Evolutionary conservation across 768 basidiomycete species (phyloP).

Genomic region (Russula olivacea): DNA sequence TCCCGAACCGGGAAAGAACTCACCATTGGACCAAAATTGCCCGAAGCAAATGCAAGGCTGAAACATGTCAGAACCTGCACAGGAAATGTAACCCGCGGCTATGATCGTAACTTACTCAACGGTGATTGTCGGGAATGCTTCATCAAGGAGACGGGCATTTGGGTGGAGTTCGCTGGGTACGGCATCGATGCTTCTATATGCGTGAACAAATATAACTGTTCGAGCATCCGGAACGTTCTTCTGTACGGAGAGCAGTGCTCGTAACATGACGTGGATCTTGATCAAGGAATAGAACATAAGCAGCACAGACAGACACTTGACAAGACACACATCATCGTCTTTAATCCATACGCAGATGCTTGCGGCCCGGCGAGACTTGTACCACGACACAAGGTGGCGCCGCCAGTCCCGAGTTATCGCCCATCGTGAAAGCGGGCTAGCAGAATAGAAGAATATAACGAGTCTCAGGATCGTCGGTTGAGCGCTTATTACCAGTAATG

Average conservation of each 20-base stretch:
- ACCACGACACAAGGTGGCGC: constrained; percentile 13
- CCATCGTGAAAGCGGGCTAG: constrained; percentile 16
- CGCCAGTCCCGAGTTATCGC: constrained; percentile 2
- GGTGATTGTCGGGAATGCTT: constrained; percentile 25
- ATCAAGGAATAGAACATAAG: neutral
- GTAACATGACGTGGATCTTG: constrained; percentile 24
- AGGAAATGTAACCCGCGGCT: neutral
- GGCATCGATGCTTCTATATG: constrained; percentile 16
- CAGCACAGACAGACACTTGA: neutral
- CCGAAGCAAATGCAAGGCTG: constrained; percentile 22
- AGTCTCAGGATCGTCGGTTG: constrained; percentile 17
- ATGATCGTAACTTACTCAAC: constrained; percentile 16
- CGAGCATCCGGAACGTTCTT: constrained; percentile 22
- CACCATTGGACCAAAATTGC: constrained; percentile 17
- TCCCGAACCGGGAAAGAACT: neutral
- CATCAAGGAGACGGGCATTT: constrained; percentile 25
- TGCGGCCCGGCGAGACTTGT: constrained; percentile 18
- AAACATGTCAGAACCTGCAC: neutral
- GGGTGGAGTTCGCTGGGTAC: constrained; percentile 26
- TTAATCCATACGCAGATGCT: constrained; percentile 26
- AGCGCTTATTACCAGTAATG: constrained; percentile 12
- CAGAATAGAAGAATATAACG: constrained; percentile 8
- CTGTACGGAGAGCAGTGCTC: constrained; percentile 22
- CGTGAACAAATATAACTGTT: constrained; percentile 24
- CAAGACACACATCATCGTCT: constrained; percentile 20